Evolutionary conservation across 2,329 filamentous ascomycete genomes (phyloP), one percentile per base, ranked within the genome.

Genomic region (Penicillium psychrosexuale): DNA sequence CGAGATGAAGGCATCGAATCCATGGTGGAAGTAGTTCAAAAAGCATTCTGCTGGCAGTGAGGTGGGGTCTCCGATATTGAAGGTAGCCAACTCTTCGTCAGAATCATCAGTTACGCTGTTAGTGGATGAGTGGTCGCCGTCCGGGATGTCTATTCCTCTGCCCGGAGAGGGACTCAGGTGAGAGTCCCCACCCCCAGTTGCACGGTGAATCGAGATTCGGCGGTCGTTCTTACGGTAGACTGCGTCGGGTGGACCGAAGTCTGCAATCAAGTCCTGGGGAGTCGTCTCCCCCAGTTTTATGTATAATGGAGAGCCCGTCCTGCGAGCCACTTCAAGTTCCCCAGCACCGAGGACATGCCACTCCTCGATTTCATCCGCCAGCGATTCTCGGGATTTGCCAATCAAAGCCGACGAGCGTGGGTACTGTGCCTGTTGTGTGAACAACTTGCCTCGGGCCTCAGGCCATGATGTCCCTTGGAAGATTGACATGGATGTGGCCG

Each of bases 1-100:
- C 0, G 93, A 96, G n/a, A 99, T 83, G 5, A 97, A 81, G 9
- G 97, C 83, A 72, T 99, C 94, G 68, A 99, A 95, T 1, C 94
- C 94, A 59, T 96, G 87, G 61, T 93, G 88, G 69, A 97, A 99
- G 72, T 99, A 99, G 71, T 97, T 97, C 75, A 94, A 97, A 71
- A 97, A 99, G 61, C 87, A 91, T 65, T 83, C 80, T 8, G 75
- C 69, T 3, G 74, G 69, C n/a, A 75, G 59, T 7, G 69, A 70
- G 6, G 72, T 69, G 36, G 78, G 75, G 69, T 95, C 90, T 4
- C 85, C 82, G 1, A 85, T 83, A 3, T 73, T 85, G 62, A 70
- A 80, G 77, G 60, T 78, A 30, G 74, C 72, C 48, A 70, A 61
- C 30, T 89, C 88, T 22, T 81, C 79, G 54, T 85, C 83, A 1